These are phyloP conservation scores for Artemisia argyi DNA, from an alignment of 129 eudicot genomes.

Conservation along the genomic window DNA sequence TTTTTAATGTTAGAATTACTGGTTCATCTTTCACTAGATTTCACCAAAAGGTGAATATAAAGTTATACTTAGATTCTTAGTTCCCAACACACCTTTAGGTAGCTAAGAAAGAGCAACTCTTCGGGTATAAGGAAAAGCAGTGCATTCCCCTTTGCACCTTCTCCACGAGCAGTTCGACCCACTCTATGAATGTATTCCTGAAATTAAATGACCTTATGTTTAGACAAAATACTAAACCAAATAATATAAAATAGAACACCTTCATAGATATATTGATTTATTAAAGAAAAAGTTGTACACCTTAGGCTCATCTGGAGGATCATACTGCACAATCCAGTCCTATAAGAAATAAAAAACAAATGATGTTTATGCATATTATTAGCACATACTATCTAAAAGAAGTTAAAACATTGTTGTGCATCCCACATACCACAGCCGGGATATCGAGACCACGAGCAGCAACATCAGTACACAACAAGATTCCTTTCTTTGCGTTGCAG, in stretches of 20 bases:
- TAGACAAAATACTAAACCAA: background rate
- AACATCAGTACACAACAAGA: conserved; percentile 87
- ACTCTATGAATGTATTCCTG: conserved; percentile 98
- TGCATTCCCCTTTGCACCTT: conserved; percentile 89
- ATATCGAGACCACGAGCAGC: conserved; percentile 99
- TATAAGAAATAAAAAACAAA: conserved; percentile 26
- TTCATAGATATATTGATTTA: background rate
- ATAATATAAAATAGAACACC: conserved; percentile 1
- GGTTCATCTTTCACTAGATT: conserved; percentile 9
- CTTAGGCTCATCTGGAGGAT: conserved; percentile 99
- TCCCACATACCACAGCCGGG: conserved; percentile 76
- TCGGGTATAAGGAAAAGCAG: conserved; percentile 85
- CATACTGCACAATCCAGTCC: conserved; percentile 99
- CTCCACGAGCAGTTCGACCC: conserved; percentile 98
- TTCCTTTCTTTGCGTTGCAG: conserved; percentile 80
- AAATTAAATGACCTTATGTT: conserved; percentile 4
- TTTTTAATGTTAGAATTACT: background rate
- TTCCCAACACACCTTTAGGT: conserved; percentile 62
- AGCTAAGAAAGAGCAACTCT: conserved; percentile 69
- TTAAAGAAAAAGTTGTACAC: conserved; percentile 21
- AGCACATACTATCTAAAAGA: background rate
- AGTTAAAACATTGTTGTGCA: background rate
- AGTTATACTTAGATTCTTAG: background rate
- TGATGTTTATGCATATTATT: background rate
- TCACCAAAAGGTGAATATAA: background rate